Evolutionary conservation across 129 eudicot genomes (phyloP).

Genomic region (Saussurea involucrata): DNA sequence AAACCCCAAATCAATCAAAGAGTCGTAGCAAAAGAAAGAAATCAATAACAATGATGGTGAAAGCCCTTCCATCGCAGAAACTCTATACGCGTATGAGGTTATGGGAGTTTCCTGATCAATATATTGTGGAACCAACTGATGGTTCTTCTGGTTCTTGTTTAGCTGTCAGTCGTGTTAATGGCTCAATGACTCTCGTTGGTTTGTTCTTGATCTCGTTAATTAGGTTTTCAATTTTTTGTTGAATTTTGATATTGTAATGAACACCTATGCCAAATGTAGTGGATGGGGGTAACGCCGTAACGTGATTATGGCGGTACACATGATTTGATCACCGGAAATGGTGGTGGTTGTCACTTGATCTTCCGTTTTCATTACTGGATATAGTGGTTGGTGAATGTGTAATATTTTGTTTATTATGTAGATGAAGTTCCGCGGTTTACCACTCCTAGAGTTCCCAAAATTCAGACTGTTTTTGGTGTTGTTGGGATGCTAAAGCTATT

Average conservation of each 20-base stretch:
- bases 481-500: conserved; percentile 73
- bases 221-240: neutral
- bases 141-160: conserved; percentile 72
- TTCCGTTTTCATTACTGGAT: neutral
- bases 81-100: conserved; percentile 69
- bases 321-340: neutral
- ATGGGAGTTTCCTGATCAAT: conserved; percentile 82
- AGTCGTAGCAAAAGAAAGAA: neutral
- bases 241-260: neutral
- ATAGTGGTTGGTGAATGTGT: neutral
- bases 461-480: conserved; percentile 60
- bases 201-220: neutral
- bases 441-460: conserved; percentile 57
- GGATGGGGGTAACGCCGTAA: neutral
- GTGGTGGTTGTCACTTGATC: neutral
- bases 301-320: neutral
- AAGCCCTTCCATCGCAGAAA: conserved; percentile 57
- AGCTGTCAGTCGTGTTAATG: conserved; percentile 65
- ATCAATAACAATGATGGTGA: conserved; percentile 49
- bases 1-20: neutral
- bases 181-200: conserved; percentile 53
- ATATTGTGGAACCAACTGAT: conserved; percentile 80
- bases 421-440: conserved; percentile 60
- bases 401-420: conserved; percentile 20
- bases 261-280: neutral